Evolutionary conservation across 2,329 filamentous ascomycete species (phyloP).

Genomic region (Epichloe sylvatica): DNA sequence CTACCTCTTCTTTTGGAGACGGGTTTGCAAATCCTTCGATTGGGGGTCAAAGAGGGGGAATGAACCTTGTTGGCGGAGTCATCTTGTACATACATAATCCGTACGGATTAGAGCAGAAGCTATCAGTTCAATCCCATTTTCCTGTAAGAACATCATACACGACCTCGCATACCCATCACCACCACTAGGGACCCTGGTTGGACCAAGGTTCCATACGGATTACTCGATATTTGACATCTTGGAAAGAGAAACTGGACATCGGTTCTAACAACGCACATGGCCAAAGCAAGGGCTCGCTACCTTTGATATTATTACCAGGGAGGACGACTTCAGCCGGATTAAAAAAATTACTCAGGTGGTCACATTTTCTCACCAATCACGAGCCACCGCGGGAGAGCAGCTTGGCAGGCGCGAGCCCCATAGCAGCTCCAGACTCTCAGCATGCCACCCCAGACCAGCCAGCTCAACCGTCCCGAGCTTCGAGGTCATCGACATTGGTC

Average conservation of each 20-base stretch:
- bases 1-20: background rate
- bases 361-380: slow-evolving; percentile 2
- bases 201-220: background rate
- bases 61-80: background rate
- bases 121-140: background rate
- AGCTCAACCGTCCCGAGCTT: slow-evolving; percentile 26
- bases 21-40: background rate
- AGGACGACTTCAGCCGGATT: too few relatives aligned
- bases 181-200: background rate
- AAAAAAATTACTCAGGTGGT: background rate
- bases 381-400: background rate
- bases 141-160: background rate
- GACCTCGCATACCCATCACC: background rate
- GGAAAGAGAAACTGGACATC: too few relatives aligned
- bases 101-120: background rate
- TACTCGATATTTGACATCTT: background rate
- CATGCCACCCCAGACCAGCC: slow-evolving; percentile 4
- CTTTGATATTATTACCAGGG: too few relatives aligned
- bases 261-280: too few relatives aligned
- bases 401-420: background rate
- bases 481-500: slow-evolving; percentile 31
- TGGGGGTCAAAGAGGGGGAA: background rate
- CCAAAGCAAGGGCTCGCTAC: too few relatives aligned
- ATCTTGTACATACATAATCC: background rate
- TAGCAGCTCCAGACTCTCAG: background rate